These are phyloP conservation scores for Oxytropis ochrocephala DNA, from an alignment of 306 rosid genomes.

Conservation along the genomic window DNA sequence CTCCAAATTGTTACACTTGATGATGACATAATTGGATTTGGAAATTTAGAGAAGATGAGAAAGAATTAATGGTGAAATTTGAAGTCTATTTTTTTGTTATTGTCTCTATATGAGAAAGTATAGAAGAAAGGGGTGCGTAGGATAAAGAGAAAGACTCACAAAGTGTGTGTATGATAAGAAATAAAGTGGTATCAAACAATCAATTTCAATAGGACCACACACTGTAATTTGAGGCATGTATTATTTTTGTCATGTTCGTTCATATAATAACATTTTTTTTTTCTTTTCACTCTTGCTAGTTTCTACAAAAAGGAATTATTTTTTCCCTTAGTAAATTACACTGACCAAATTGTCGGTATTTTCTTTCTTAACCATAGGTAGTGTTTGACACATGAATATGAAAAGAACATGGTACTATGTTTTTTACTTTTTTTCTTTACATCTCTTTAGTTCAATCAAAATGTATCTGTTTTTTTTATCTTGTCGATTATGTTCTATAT, in stretches of 20 bases:
- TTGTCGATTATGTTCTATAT: too few species aligned
- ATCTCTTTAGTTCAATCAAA: too few species aligned
- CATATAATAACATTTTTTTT: neutral
- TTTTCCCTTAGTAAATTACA: neutral
- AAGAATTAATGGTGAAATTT: constrained; percentile 17
- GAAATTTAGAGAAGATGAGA: constrained; percentile 29
- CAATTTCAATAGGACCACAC: constrained; percentile 84
- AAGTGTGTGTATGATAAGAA: constrained; percentile 57
- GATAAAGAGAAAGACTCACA: constrained; percentile 41
- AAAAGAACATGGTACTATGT: neutral
- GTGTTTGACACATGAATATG: neutral
- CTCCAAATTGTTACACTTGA: constrained; percentile 62
- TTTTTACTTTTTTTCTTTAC: neutral
- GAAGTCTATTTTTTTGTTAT: constrained; percentile 17
- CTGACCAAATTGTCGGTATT: neutral
- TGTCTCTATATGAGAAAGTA: constrained; percentile 30
- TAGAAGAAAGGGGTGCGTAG: constrained; percentile 49
- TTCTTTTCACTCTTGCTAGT: constrained; percentile 16
- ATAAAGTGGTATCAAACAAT: constrained; percentile 60
- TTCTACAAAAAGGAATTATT: neutral
- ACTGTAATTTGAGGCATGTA: constrained; percentile 60
- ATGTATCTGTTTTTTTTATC: too few species aligned
- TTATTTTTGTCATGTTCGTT: constrained; percentile 66
- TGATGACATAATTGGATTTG: constrained; percentile 63
- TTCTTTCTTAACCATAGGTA: constrained; percentile 12